phyloP scores from a whole-genome alignment of 164 flowering plant genomes.

The Liriodendron chinense region DNA sequence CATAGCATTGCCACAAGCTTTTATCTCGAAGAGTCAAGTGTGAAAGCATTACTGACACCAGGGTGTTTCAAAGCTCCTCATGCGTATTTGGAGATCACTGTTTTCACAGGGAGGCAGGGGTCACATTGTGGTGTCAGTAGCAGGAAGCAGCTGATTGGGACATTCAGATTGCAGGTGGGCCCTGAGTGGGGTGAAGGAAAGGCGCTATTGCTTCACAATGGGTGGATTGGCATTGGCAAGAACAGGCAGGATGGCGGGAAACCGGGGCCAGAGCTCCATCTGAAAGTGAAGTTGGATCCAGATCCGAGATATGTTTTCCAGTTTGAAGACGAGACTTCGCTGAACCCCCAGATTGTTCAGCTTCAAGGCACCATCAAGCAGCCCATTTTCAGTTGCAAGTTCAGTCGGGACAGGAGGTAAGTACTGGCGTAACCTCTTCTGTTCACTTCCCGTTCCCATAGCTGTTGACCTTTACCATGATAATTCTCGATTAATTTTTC shows the following conservation, averaged over 20 bases:
- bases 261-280: constrained; percentile 69
- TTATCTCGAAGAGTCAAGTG: constrained; percentile 75
- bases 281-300: constrained; percentile 82
- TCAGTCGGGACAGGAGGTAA: constrained; percentile 73
- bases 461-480: background rate
- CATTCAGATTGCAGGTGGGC: constrained; percentile 65
- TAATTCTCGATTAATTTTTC: background rate
- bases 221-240: constrained; percentile 81
- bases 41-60: constrained; percentile 58
- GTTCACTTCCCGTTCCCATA: background rate
- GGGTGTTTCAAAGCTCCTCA: constrained; percentile 64
- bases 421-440: background rate
- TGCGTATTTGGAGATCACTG: constrained; percentile 62
- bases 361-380: constrained; percentile 74
- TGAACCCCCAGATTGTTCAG: constrained; percentile 86
- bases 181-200: constrained; percentile 85
- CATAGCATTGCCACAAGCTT: constrained; percentile 67
- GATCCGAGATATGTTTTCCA: constrained; percentile 96
- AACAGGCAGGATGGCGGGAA: constrained; percentile 52
- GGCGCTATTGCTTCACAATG: constrained; percentile 65
- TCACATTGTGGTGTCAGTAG: constrained; percentile 65
- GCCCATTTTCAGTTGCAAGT: constrained; percentile 93
- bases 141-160: constrained; percentile 76
- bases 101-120: constrained; percentile 61
- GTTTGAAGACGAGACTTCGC: constrained; percentile 70